These are phyloP conservation scores for Annulohypoxylon maeteangense DNA, from an alignment of 495 filamentous ascomycete genomes.

Conservation along the genomic window DNA sequence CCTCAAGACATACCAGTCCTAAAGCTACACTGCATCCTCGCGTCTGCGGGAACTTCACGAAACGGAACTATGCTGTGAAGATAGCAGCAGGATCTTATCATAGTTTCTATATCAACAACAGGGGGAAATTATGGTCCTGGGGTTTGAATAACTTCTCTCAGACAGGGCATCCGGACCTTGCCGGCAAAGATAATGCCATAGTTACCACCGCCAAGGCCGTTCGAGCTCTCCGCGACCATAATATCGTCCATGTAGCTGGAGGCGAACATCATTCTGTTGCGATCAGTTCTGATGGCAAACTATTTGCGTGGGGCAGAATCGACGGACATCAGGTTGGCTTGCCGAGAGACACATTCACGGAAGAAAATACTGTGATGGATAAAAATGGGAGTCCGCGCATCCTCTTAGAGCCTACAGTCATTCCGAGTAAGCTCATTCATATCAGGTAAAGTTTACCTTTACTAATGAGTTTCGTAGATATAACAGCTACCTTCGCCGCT, in stretches of 20 bases:
- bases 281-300: slow-evolving; percentile 68
- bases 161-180: slow-evolving; percentile 72
- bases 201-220: slow-evolving; percentile 46
- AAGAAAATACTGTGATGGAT: slow-evolving; percentile 67
- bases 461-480: neutral
- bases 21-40: slow-evolving; percentile 69
- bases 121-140: slow-evolving; percentile 81
- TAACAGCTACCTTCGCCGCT: slow-evolving; percentile 51
- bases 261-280: slow-evolving; percentile 76
- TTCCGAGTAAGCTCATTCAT: slow-evolving; percentile 38
- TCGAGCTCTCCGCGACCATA: slow-evolving; percentile 60
- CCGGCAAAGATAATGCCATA: slow-evolving; percentile 68
- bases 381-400: slow-evolving; percentile 64
- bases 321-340: slow-evolving; percentile 73
- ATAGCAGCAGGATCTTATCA: slow-evolving; percentile 76
- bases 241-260: slow-evolving; percentile 65
- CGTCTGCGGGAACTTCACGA: slow-evolving; percentile 65
- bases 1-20: slow-evolving; percentile 67
- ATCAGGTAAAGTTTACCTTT: neutral
- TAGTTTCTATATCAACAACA: slow-evolving; percentile 78
- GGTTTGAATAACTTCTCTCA: slow-evolving; percentile 89
- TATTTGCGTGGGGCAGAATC: slow-evolving; percentile 75
- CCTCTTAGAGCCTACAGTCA: slow-evolving; percentile 58
- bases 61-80: slow-evolving; percentile 60
- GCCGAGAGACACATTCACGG: slow-evolving; percentile 54